Evolutionary conservation across 306 rosid species (phyloP), one percentile per base, ranked within the genome.

Genomic region (Delonix regia): DNA sequence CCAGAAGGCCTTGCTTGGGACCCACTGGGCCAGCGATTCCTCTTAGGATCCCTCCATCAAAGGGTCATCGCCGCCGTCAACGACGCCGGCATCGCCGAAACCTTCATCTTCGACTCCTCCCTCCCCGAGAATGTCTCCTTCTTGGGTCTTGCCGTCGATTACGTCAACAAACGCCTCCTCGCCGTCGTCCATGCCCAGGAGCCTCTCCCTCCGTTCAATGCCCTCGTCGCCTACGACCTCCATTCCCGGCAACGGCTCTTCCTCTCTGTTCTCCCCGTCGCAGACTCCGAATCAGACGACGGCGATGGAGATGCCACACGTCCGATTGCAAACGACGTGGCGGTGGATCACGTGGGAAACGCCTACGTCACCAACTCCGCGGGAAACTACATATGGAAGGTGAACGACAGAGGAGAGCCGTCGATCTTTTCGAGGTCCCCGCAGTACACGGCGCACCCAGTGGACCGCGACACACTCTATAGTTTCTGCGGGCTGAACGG

Each of bases 201-300:
- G 0, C 92, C 95, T 0, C 85, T 88, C 67, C 88, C 92, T 5
- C 86, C 69, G 6, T 89, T 89, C 89, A 59, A 82, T 87, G 98
- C 99, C n/a, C 90, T 92, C 71, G 98, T 92, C 24, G 85, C 97
- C 39, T 92, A 91, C 85, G 93, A 92, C 82, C 88, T 95, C 71
- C 83, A 79, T 3, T 76, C 95, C 16, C 79, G 86, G 24, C 39
- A 24, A 6, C 92, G 94, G 11, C 13, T 91, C 78, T 92, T 91
- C 86, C 91, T 95, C 45, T 61, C 90, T 0, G 34, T 3, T 25
- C 95, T 92, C 69, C 89, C 88, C 15, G 10, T 78, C 21, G 41
- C 39, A 42, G 85, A 18, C 21, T 14, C 16, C 34, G 18, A n/a
- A n/a, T n/a, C n/a, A n/a, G n/a, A 56, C 34, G 78, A 51, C 0